Evolutionary conservation across 2,329 filamentous ascomycete species (phyloP).

Genomic region (Penicillium vulpinum): DNA sequence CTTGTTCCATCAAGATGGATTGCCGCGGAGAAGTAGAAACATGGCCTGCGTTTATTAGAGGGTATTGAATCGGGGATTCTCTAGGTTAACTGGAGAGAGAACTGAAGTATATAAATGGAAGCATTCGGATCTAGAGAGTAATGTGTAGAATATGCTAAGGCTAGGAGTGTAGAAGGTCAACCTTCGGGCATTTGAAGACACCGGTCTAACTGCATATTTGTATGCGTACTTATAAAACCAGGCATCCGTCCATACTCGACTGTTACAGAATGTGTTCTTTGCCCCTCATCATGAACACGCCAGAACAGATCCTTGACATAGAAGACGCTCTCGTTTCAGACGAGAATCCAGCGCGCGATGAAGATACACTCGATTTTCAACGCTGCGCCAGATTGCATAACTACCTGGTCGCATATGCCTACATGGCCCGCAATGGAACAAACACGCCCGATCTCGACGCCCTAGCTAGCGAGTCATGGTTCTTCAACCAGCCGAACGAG

Average conservation of each 20-base stretch:
- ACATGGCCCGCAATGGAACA: constrained; percentile 16
- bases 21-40: too few species aligned
- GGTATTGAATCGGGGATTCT: too few species aligned
- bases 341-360: constrained; percentile 8
- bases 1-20: too few species aligned
- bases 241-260: neutral
- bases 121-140: too few species aligned
- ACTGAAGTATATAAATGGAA: too few species aligned
- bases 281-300: constrained; percentile 3
- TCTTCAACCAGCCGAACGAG: neutral
- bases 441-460: neutral
- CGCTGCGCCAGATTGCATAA: constrained; percentile 24
- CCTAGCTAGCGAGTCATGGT: neutral
- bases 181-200: neutral
- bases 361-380: constrained; percentile 16
- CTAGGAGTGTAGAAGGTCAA: too few species aligned
- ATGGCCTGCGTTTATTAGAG: too few species aligned
- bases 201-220: neutral
- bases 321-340: constrained; percentile 18
- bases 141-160: too few species aligned
- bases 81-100: too few species aligned
- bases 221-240: neutral
- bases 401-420: constrained; percentile 24
- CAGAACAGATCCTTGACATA: constrained; percentile 13
- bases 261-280: neutral